Conservation (phyloP, 2,329 filamentous ascomycete species). For the Cladosporium sphaerospermum region DNA sequence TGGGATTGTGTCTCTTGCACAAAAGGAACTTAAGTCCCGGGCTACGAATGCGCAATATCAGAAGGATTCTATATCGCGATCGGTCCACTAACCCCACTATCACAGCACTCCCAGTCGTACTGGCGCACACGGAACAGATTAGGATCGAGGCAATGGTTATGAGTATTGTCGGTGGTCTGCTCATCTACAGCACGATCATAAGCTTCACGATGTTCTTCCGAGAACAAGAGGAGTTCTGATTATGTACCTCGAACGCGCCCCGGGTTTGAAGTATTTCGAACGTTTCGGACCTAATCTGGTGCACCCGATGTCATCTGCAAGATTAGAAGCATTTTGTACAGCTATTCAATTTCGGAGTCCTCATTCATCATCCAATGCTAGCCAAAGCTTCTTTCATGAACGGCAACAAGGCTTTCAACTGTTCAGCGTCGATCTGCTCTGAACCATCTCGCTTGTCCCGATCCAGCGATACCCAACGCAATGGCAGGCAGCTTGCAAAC, state of each 20-base stretch:
- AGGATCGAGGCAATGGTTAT: slow-evolving; percentile 82
- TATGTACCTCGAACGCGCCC: no score
- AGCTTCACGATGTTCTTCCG: slow-evolving; percentile 98
- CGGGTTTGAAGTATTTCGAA: not conserved
- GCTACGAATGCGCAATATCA: not conserved
- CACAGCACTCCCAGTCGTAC: slow-evolving; percentile 75
- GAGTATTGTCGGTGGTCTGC: slow-evolving; percentile 82
- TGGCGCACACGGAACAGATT: slow-evolving; percentile 84
- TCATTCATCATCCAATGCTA: not conserved
- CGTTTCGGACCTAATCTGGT: no score
- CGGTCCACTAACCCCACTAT: not conserved
- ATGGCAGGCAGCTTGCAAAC: no score
- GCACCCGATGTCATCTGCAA: no score
- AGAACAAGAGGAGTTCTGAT: slow-evolving; percentile 88
- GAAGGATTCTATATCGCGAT: not conserved
- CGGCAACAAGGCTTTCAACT: not conserved
- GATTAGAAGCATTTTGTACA: not conserved
- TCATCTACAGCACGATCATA: slow-evolving; percentile 98
- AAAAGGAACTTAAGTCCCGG: not conserved
- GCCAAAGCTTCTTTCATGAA: not conserved
- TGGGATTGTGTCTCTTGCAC: slow-evolving; percentile 23
- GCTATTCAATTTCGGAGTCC: not conserved
- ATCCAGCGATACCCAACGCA: not conserved
- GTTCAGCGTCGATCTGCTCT: not conserved
- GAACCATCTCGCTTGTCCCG: not conserved